phyloP scores from a whole-genome alignment of 805 yeast genomes.

The Candida sonorensis region DNA sequence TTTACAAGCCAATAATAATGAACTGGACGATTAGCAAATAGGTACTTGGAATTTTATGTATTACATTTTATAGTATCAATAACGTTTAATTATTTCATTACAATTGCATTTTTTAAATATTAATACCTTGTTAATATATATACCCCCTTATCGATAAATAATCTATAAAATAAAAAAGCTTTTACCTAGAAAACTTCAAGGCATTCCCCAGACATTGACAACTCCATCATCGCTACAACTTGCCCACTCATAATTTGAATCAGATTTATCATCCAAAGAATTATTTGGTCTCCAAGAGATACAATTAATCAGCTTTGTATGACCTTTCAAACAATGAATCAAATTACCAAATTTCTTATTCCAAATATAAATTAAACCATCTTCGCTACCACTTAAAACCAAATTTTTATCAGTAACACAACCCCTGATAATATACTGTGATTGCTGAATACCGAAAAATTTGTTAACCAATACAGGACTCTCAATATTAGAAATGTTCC shows the following conservation, averaged over 20 bases:
- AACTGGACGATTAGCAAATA: conserved; percentile 13
- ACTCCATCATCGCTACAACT: conserved; percentile 79
- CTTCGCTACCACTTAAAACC: conserved; percentile 78
- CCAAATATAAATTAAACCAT: conserved; percentile 75
- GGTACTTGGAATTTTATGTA: too few species aligned
- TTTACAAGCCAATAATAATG: conserved; percentile 19
- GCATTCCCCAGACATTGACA: conserved; percentile 64
- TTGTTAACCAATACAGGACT: conserved; percentile 43
- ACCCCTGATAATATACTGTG: conserved; percentile 63
- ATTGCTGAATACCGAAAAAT: conserved; percentile 67
- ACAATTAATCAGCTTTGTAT: conserved; percentile 61
- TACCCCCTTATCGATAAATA: too few species aligned
- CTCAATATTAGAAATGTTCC: conserved; percentile 61
- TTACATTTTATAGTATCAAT: too few species aligned
- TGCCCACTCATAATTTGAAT: conserved; percentile 40
- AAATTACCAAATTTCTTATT: conserved; percentile 64
- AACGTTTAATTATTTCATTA: too few species aligned
- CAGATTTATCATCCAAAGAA: conserved; percentile 20
- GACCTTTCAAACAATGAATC: conserved; percentile 55
- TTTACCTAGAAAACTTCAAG: too few species aligned
- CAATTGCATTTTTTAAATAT: too few species aligned
- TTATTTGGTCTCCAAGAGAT: conserved; percentile 65
- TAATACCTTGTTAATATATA: too few species aligned
- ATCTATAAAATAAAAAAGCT: too few species aligned
- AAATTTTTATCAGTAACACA: conserved; percentile 72